phyloP scores from a whole-genome alignment of 805 yeast genomes.

The Kluyveromyces siamensis region DNA sequence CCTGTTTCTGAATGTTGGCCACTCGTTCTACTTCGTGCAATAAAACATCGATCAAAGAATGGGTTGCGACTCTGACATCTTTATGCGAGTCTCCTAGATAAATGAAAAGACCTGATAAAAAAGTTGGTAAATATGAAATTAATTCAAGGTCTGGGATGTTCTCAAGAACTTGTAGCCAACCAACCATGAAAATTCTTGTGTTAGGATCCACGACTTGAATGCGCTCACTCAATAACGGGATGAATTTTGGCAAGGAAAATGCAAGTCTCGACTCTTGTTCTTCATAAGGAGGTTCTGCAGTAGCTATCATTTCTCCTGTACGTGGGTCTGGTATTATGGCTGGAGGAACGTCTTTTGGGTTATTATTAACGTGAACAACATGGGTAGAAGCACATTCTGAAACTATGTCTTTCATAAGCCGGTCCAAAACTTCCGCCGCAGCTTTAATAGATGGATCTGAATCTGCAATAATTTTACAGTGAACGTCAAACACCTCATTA shows the following conservation, averaged over 20 bases:
- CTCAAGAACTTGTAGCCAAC: slow-evolving; percentile 89
- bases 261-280: slow-evolving; percentile 36
- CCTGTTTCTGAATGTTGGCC: slow-evolving; percentile 53
- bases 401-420: slow-evolving; percentile 87
- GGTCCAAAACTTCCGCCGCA: slow-evolving; percentile 88
- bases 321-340: slow-evolving; percentile 39
- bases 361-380: slow-evolving; percentile 57
- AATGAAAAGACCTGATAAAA: slow-evolving; percentile 67
- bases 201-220: slow-evolving; percentile 89
- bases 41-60: slow-evolving; percentile 62
- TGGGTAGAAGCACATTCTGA: slow-evolving; percentile 89
- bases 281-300: slow-evolving; percentile 40
- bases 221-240: slow-evolving; percentile 84
- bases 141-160: slow-evolving; percentile 88
- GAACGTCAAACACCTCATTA: slow-evolving; percentile 89
- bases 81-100: slow-evolving; percentile 76
- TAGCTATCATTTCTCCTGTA: slow-evolving; percentile 51
- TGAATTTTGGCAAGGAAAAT: slow-evolving; percentile 76
- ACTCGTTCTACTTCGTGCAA: slow-evolving; percentile 73
- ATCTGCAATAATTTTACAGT: slow-evolving; percentile 84
- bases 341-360: slow-evolving; percentile 34
- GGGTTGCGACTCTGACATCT: slow-evolving; percentile 83
- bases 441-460: slow-evolving; percentile 85
- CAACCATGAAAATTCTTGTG: slow-evolving; percentile 82
- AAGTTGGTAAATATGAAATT: slow-evolving; percentile 79